Conservation (phyloP, 768 basidiomycete genomes). For the Holtermanniella nyarrowii region DNA sequence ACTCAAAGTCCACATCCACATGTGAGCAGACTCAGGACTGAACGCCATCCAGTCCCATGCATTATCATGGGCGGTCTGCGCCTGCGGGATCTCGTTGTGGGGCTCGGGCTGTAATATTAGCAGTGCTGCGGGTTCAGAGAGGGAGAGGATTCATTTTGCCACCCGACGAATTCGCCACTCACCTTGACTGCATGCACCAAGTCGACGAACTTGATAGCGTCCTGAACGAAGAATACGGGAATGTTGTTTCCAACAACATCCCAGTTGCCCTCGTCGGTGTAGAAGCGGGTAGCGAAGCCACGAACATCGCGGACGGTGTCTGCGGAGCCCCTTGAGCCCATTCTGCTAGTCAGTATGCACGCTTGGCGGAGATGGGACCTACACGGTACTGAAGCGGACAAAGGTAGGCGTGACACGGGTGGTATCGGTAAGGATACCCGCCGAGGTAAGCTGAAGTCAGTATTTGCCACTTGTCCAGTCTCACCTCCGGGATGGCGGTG, state of each 20-base stretch:
- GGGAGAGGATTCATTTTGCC: slow-evolving; percentile 53
- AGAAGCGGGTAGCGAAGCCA: slow-evolving; percentile 75
- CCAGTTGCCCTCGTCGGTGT: slow-evolving; percentile 68
- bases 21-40: slow-evolving; percentile 49
- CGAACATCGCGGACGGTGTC: slow-evolving; percentile 70
- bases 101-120: slow-evolving; percentile 69
- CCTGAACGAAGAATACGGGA: slow-evolving; percentile 44
- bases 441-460: slow-evolving; percentile 3
- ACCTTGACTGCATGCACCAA: slow-evolving; percentile 79
- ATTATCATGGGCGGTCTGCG: slow-evolving; percentile 56
- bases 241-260: slow-evolving; percentile 48
- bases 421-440: slow-evolving; percentile 53
- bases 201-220: slow-evolving; percentile 76
- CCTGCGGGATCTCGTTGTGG: slow-evolving; percentile 55
- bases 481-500: slow-evolving; percentile 59
- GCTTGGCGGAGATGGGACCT: background rate
- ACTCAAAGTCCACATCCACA: slow-evolving; percentile 64
- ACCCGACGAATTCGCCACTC: slow-evolving; percentile 71
- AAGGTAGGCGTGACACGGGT: slow-evolving; percentile 65
- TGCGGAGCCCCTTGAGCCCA: slow-evolving; percentile 69
- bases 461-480: background rate
- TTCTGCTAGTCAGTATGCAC: background rate
- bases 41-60: slow-evolving; percentile 77
- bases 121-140: slow-evolving; percentile 50
- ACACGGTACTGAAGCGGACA: slow-evolving; percentile 76